Percentiles rank a stretch among this genome's conserved stretches.
Evolutionary conservation across 176 grass and related monocot species (phyloP).

Genomic region (Oryza coarctata): DNA sequence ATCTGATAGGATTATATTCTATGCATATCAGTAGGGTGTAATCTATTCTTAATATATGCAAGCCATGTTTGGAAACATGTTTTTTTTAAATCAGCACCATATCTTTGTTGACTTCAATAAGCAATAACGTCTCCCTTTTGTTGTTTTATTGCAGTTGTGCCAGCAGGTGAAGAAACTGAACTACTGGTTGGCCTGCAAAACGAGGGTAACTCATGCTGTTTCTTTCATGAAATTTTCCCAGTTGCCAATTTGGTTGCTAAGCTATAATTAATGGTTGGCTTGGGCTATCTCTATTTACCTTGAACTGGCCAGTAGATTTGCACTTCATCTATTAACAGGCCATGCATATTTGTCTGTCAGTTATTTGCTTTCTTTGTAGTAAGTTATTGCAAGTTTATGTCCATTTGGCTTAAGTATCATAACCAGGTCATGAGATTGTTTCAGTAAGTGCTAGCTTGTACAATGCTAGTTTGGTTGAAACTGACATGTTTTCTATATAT

Average conservation of each 20-base stretch:
- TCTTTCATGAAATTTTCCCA: background rate
- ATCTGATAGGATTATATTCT: background rate
- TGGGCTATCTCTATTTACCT: background rate
- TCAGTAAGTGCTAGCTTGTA: background rate
- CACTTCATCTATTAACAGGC: background rate
- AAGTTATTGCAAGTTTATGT: slow-evolving; percentile 2
- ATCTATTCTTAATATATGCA: background rate
- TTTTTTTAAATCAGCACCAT: background rate
- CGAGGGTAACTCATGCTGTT: slow-evolving; percentile 50
- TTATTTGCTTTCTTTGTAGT: background rate
- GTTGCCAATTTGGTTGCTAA: background rate
- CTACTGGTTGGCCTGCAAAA: slow-evolving; percentile 94
- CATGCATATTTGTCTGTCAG: background rate
- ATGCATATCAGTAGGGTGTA: background rate
- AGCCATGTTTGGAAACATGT: background rate
- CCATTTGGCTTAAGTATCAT: slow-evolving; percentile 1
- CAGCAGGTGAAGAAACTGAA: slow-evolving; percentile 85
- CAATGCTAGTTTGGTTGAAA: background rate
- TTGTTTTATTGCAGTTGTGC: slow-evolving; percentile 62
- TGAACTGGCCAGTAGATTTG: background rate
- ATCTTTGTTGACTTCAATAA: background rate
- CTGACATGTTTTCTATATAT: background rate
- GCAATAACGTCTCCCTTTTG: slow-evolving; percentile 7
- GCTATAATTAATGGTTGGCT: background rate
- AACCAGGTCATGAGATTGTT: background rate